phyloP scores from a whole-genome alignment of 805 yeast genomes.

The Nakazawaea holstii region DNA sequence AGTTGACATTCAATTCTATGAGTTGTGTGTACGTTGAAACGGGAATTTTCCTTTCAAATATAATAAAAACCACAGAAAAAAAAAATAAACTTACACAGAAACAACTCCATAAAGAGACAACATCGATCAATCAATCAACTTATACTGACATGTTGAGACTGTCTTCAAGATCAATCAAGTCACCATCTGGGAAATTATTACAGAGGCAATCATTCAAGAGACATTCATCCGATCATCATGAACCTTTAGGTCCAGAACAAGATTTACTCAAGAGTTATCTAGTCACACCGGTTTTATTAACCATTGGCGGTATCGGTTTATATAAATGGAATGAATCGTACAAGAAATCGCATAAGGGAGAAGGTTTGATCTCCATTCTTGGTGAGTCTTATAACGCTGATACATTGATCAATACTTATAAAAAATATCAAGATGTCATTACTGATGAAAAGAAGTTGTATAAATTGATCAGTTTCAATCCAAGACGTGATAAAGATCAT shows the following conservation, averaged over 20 bases:
- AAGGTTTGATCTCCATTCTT: constrained; percentile 14
- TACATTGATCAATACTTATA: not conserved
- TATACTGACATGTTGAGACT: not conserved
- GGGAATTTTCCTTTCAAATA: not conserved
- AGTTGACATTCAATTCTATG: not conserved
- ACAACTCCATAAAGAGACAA: not conserved
- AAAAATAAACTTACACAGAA: constrained; percentile 3
- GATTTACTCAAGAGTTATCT: constrained; percentile 22
- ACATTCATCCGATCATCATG: constrained; percentile 13
- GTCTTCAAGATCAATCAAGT: constrained; percentile 1
- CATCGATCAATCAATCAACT: not conserved
- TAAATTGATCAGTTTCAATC: constrained; percentile 9
- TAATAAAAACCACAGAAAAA: not conserved
- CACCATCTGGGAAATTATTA: not conserved
- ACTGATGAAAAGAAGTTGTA: constrained; percentile 2
- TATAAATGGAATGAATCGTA: constrained; percentile 44
- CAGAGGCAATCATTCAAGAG: constrained; percentile 6
- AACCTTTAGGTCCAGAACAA: constrained; percentile 22
- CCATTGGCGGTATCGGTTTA: constrained; percentile 33
- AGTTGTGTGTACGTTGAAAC: not conserved
- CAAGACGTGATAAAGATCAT: constrained; percentile 11
- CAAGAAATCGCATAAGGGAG: constrained; percentile 35
- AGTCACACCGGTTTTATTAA: constrained; percentile 15
- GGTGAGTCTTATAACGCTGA: not conserved
- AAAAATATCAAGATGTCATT: constrained; percentile 1